Percentiles rank a stretch among this genome's conserved stretches.
Conservation (phyloP, 208 protist genomes). For the Herpetomonas tarakana region DNA sequence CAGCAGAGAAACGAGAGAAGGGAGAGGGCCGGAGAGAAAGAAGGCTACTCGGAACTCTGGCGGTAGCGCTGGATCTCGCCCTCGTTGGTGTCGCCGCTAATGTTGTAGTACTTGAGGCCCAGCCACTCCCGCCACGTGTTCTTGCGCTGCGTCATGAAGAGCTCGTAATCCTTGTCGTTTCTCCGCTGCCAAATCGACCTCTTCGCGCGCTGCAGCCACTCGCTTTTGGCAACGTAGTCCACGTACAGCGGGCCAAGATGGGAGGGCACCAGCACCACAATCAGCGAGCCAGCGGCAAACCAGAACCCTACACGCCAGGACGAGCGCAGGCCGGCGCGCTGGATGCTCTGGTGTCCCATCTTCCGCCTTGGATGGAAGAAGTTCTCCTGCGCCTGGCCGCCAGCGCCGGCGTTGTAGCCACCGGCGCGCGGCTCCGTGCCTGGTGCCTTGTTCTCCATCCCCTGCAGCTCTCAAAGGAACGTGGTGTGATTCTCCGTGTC, state of each 20-base stretch:
- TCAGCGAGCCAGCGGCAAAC: constrained; percentile 38
- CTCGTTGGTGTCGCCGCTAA: constrained; percentile 73
- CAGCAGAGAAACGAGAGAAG: neutral
- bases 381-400: constrained; percentile 56
- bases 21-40: no score
- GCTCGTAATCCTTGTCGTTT: constrained; percentile 80
- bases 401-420: constrained; percentile 49
- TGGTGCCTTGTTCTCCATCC: constrained; percentile 82
- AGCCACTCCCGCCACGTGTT: constrained; percentile 82
- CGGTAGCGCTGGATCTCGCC: constrained; percentile 78
- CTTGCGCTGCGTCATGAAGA: constrained; percentile 88
- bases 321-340: constrained; percentile 71
- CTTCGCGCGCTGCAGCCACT: constrained; percentile 72
- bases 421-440: constrained; percentile 55
- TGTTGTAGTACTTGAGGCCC: constrained; percentile 86
- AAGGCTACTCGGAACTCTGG: neutral
- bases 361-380: constrained; percentile 70
- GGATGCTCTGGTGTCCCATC: constrained; percentile 47
- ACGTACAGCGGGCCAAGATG: constrained; percentile 76
- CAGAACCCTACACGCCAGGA: constrained; percentile 42
- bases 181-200: constrained; percentile 80
- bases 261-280: constrained; percentile 51
- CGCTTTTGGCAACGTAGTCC: constrained; percentile 56
- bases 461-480: neutral
- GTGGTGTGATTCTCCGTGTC: neutral